Percentiles rank a stretch among this genome's conserved stretches.
Conservation (phyloP, 352 stramenopile species). For the Nothophytophthora sp. region DNA sequence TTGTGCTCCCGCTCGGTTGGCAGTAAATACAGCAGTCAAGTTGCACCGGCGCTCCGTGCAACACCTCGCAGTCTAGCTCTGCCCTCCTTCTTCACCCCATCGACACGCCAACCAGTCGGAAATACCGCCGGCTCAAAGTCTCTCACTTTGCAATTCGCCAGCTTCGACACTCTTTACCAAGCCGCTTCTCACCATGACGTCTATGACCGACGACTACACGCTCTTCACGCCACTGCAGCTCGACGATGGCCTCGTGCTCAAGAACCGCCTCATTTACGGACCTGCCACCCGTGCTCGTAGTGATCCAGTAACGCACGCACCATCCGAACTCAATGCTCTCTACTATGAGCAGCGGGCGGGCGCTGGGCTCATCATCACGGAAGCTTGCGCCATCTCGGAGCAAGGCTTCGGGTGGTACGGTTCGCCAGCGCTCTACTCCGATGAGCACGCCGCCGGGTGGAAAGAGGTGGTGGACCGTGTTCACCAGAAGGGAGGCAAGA, state of each 20-base stretch:
- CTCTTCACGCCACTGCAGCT: constrained; percentile 33
- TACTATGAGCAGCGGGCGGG: constrained; percentile 45
- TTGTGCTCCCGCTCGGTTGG: too few relatives aligned
- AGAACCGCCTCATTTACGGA: constrained; percentile 44
- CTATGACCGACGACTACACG: constrained; percentile 18
- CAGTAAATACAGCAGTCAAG: too few relatives aligned
- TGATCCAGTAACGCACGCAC: constrained; percentile 12
- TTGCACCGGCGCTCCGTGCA: too few relatives aligned
- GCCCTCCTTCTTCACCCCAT: too few relatives aligned
- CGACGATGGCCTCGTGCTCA: constrained; percentile 23
- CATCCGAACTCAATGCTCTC: constrained; percentile 20
- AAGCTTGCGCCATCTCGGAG: constrained; percentile 37
- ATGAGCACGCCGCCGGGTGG: constrained; percentile 40
- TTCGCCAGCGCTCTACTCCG: constrained; percentile 40
- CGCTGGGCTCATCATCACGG: constrained; percentile 49
- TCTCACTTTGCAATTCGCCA: constrained; percentile 13
- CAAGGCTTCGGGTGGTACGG: constrained; percentile 30
- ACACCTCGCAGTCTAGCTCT: too few relatives aligned
- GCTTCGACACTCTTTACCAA: constrained; percentile 1
- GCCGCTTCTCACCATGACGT: constrained; percentile 10
- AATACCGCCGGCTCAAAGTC: too few relatives aligned
- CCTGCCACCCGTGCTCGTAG: constrained; percentile 36
- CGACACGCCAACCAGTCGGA: too few relatives aligned
- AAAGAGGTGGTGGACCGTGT: constrained; percentile 58
- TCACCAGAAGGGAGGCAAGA: constrained; percentile 71